phyloP scores from a whole-genome alignment of 2,329 filamentous ascomycete species.

The Paecilomyces variotii region DNA sequence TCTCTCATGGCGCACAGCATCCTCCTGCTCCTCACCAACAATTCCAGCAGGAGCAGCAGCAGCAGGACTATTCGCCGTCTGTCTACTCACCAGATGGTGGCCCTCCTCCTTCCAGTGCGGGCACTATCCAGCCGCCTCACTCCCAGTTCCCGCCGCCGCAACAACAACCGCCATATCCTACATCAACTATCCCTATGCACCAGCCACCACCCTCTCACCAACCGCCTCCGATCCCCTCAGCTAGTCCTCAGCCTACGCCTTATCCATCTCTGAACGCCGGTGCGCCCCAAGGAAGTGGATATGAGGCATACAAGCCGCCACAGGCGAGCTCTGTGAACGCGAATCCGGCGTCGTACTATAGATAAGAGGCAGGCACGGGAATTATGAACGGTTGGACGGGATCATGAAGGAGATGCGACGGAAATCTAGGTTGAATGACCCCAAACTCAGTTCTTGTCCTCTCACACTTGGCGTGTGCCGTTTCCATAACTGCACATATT shows the following conservation, averaged over 20 bases:
- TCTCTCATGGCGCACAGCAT: slow-evolving; percentile 19
- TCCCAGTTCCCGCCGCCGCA: slow-evolving; percentile 14
- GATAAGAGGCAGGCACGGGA: slow-evolving; percentile 13
- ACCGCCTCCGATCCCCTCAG: slow-evolving; percentile 26
- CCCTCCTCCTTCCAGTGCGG: slow-evolving; percentile 6
- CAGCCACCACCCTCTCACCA: slow-evolving; percentile 26
- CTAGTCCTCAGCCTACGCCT: slow-evolving; percentile 20
- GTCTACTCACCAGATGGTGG: slow-evolving; percentile 28
- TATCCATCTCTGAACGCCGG: slow-evolving; percentile 25
- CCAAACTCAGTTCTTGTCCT: neutral
- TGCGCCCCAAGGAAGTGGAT: slow-evolving; percentile 17
- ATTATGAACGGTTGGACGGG: neutral
- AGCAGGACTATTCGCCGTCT: slow-evolving; percentile 33
- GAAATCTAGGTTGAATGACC: neutral
- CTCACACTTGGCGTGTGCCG: neutral
- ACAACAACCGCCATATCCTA: slow-evolving; percentile 26
- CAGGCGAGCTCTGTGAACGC: slow-evolving; percentile 20
- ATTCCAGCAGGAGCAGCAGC: slow-evolving; percentile 24
- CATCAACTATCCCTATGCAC: slow-evolving; percentile 15
- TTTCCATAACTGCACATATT: slow-evolving; percentile 1
- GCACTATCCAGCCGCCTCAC: slow-evolving; percentile 8
- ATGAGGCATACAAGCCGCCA: slow-evolving; percentile 32
- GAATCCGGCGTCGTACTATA: slow-evolving; percentile 34
- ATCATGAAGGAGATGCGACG: neutral
- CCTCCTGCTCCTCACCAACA: slow-evolving; percentile 20